A percentile compares a stretch with the other conserved stretches of the same genome.
Conservation (phyloP, 73 alveolate genomes). For the Loxodes magnus region DNA sequence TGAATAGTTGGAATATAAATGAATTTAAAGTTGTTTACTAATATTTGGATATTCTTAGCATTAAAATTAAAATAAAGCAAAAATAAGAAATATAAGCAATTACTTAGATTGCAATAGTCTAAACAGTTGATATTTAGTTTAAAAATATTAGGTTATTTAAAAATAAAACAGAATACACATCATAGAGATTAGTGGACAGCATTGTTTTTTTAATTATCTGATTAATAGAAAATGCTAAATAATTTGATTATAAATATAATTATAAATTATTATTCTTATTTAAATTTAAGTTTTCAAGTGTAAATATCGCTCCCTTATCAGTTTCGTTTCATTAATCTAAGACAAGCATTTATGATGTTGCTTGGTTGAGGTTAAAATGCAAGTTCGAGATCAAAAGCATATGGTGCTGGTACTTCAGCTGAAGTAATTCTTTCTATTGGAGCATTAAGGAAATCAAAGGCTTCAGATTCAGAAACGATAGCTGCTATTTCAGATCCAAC, state of each 20-base stretch:
- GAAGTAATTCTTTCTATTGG: constrained; percentile 81
- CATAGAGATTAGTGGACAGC: no score
- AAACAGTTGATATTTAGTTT: no score
- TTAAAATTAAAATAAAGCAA: no score
- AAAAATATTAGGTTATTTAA: constrained; percentile 21
- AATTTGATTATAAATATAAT: no score
- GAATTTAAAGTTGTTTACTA: no score
- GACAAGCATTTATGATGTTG: constrained; percentile 52
- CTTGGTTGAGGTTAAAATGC: constrained; percentile 50
- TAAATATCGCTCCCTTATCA: no score
- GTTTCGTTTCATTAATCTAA: no score
- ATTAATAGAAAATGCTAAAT: no score
- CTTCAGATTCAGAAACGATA: constrained; percentile 68
- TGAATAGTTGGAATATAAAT: no score
- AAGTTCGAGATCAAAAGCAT: constrained; percentile 61
- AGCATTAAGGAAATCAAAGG: constrained; percentile 79
- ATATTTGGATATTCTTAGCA: no score
- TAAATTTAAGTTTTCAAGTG: constrained; percentile 11
- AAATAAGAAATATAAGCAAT: not conserved
- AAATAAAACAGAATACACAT: no score
- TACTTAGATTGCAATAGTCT: constrained; percentile 17
- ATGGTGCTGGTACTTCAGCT: constrained; percentile 82
- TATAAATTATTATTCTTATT: no score
- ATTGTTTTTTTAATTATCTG: not conserved
- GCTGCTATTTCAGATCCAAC: constrained; percentile 83